Conservation (phyloP, 2,329 filamentous ascomycete genomes). For the Penicillium sp. region DNA sequence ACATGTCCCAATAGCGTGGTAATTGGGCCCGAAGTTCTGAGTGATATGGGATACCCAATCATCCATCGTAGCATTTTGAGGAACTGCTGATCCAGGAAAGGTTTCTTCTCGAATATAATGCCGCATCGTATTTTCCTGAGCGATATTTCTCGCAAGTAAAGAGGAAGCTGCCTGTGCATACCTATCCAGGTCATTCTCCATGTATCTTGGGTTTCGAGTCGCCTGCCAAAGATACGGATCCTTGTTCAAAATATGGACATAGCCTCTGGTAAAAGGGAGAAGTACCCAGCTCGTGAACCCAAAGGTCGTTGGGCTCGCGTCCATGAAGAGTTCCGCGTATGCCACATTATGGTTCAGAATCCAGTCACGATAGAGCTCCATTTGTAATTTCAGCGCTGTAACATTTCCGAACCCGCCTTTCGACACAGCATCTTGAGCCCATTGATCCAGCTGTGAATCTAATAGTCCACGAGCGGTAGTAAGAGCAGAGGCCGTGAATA, state of each 20-base stretch:
- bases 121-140: neutral
- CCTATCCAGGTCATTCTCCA: neutral
- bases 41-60: neutral
- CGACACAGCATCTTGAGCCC: neutral
- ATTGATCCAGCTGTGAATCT: constrained; percentile 1
- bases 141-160: neutral
- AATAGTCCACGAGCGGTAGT: neutral
- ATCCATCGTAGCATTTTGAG: neutral
- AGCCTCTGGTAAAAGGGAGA: neutral
- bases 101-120: neutral
- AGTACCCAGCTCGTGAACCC: neutral
- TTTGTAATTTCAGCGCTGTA: neutral
- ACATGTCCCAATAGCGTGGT: constrained; percentile 1
- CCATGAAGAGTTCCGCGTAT: neutral
- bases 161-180: neutral
- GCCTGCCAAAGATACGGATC: neutral
- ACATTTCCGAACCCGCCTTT: neutral
- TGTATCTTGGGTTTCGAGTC: neutral
- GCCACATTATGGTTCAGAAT: neutral
- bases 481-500: neutral
- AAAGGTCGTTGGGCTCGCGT: neutral
- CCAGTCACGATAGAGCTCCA: constrained; percentile 1
- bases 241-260: neutral
- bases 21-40: neutral
- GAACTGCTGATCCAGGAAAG: neutral